phyloP scores from a whole-genome alignment of 2,329 filamentous ascomycete species.

The Hymenoscyphus repandus region DNA sequence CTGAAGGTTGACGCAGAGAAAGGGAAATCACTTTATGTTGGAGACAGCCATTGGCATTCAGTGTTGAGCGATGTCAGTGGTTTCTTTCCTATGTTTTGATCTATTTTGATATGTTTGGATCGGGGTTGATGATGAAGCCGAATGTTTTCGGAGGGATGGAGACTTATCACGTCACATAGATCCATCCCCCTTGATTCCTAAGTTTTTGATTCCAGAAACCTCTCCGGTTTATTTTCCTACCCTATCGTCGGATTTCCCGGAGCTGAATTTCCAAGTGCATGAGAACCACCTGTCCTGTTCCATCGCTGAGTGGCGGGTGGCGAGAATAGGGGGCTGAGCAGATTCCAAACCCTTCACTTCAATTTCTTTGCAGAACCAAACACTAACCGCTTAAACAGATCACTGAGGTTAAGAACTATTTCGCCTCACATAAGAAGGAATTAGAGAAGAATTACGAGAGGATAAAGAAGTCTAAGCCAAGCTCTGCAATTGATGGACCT shows the following conservation, averaged over 20 bases:
- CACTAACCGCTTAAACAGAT: constrained; percentile 47
- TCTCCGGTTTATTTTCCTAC: too few species aligned
- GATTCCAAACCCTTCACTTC: neutral
- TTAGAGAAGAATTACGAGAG: constrained; percentile 76
- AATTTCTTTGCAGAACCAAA: neutral
- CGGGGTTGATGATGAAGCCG: too few species aligned
- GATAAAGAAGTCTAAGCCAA: constrained; percentile 63
- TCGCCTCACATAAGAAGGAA: constrained; percentile 79
- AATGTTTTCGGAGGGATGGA: neutral
- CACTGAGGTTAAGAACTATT: constrained; percentile 90
- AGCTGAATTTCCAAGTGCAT: neutral
- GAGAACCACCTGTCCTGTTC: neutral
- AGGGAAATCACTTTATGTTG: constrained; percentile 72
- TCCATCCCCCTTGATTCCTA: too few species aligned
- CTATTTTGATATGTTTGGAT: neutral
- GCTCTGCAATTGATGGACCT: constrained; percentile 57
- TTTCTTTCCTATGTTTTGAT: neutral
- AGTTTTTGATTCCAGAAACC: neutral
- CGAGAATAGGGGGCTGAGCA: too few species aligned
- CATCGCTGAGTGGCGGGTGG: too few species aligned
- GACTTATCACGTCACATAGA: neutral
- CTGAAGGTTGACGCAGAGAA: constrained; percentile 76
- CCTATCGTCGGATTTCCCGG: too few species aligned
- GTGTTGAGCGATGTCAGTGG: constrained; percentile 63
- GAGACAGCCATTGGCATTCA: constrained; percentile 78